Percentiles rank a stretch among this genome's conserved stretches.
Evolutionary conservation across 179 eudicot genomes (phyloP).

Genomic region (Heliamphora pulchella): DNA sequence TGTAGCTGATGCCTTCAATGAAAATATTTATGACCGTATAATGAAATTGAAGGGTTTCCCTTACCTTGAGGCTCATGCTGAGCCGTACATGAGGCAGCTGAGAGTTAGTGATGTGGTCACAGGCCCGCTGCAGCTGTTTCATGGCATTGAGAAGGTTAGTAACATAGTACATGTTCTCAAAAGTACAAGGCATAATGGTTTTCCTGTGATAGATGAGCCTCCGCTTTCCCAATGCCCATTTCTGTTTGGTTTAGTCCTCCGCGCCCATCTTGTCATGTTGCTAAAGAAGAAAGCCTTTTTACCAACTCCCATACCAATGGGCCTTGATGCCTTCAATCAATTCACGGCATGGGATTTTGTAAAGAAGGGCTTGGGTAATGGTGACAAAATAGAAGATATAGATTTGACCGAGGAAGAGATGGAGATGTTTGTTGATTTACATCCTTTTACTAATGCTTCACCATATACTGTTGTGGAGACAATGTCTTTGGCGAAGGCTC

Average conservation of each 20-base stretch:
- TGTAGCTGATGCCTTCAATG: conserved; percentile 71
- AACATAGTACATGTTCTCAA: conserved; percentile 57
- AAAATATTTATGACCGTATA: conserved; percentile 59
- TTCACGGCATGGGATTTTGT: conserved; percentile 68
- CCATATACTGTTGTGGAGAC: conserved; percentile 87
- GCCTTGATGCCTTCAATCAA: conserved; percentile 35
- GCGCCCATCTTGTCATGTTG: conserved; percentile 67
- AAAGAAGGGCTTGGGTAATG: conserved; percentile 56
- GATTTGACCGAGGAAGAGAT: conserved; percentile 61
- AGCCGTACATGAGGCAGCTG: conserved; percentile 91
- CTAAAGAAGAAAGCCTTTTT: conserved; percentile 66
- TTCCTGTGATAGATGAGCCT: conserved; percentile 75
- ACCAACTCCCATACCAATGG: conserved; percentile 29
- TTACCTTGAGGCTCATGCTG: conserved; percentile 68
- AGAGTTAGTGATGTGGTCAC: conserved; percentile 68
- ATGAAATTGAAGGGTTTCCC: conserved; percentile 80
- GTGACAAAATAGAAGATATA: conserved; percentile 53
- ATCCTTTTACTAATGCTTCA: conserved; percentile 72
- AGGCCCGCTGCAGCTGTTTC: conserved; percentile 63
- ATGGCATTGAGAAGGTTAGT: conserved; percentile 73
- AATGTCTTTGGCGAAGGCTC: conserved; percentile 89
- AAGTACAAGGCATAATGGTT: conserved; percentile 67
- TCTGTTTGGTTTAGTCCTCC: conserved; percentile 62
- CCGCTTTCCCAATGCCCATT: conserved; percentile 43
- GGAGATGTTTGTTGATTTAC: conserved; percentile 89